Conservation (phyloP, 2,329 filamentous ascomycete species). For the Trichoderma lentiforme region DNA sequence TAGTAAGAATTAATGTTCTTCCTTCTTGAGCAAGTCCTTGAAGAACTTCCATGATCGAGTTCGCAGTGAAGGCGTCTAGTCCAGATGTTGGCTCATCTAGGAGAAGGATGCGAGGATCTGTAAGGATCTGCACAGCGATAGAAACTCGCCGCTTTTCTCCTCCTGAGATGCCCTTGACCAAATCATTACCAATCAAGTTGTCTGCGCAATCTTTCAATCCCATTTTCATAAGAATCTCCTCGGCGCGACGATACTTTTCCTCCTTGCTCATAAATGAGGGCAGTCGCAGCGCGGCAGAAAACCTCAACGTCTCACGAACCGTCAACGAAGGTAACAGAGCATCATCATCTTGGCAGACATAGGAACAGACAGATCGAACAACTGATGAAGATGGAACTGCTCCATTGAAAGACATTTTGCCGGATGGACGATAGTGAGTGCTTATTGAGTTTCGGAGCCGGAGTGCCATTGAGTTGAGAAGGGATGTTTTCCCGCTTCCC, state of each 20-base stretch:
- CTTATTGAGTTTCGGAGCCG: constrained; percentile 59
- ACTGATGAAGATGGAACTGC: constrained; percentile 65
- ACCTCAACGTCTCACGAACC: constrained; percentile 69
- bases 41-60: constrained; percentile 72
- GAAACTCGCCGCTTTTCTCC: constrained; percentile 76
- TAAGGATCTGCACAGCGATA: constrained; percentile 74
- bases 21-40: constrained; percentile 68
- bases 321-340: constrained; percentile 71
- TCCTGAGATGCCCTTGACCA: constrained; percentile 75
- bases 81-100: constrained; percentile 76
- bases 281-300: constrained; percentile 67
- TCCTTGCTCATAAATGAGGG: constrained; percentile 66
- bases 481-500: constrained; percentile 71
- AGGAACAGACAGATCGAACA: constrained; percentile 68
- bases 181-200: constrained; percentile 67
- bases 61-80: constrained; percentile 73
- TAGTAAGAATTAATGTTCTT: constrained; percentile 70
- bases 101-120: constrained; percentile 68
- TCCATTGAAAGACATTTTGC: constrained; percentile 67
- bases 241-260: constrained; percentile 65
- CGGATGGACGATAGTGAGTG: constrained; percentile 60
- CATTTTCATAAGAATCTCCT: constrained; percentile 70
- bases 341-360: constrained; percentile 76
- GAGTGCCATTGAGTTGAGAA: constrained; percentile 70
- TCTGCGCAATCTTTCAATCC: constrained; percentile 76